A percentile compares a stretch with the other conserved stretches of the same genome.
Evolutionary conservation across 805 yeast species (phyloP).

Genomic region (Blastobotrys robertii): DNA sequence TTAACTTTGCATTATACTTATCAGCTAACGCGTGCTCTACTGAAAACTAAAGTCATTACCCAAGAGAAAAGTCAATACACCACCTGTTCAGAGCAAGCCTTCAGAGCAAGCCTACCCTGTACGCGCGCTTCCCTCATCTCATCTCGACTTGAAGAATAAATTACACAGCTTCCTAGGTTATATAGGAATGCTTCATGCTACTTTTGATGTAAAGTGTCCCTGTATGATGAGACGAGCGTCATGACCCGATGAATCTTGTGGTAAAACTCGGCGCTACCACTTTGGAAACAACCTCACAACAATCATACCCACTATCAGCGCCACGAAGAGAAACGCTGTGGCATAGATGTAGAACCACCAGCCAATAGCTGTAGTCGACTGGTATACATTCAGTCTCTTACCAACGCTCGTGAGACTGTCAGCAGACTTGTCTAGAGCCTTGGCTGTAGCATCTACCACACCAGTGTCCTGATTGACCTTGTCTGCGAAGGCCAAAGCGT

Average conservation of each 20-base stretch:
- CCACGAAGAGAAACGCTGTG: conserved; percentile 25
- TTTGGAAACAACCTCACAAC: conserved; percentile 30
- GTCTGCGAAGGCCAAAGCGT: conserved; percentile 36
- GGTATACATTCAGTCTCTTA: conserved; percentile 24
- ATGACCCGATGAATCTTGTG: no score
- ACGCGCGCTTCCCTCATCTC: no score
- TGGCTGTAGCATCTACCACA: conserved; percentile 26
- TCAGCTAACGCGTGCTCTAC: no score
- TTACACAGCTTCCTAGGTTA: no score
- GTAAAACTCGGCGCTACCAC: conserved; percentile 17
- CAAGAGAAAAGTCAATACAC: no score
- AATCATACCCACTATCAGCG: conserved; percentile 26
- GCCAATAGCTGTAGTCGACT: conserved; percentile 28
- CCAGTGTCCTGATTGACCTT: conserved; percentile 29
- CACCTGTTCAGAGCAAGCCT: no score
- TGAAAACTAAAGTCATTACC: no score
- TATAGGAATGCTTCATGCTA: no score
- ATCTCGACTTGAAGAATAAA: no score
- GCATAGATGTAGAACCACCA: conserved; percentile 32
- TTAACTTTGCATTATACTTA: not conserved
- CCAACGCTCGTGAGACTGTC: conserved; percentile 29
- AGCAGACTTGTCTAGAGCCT: conserved; percentile 27
- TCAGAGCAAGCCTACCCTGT: no score
- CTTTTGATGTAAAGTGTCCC: no score
- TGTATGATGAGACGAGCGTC: no score